Evolutionary conservation across 371 early-diverging fungal genomes (phyloP).

Genomic region (Lichtheimia ramosa): DNA sequence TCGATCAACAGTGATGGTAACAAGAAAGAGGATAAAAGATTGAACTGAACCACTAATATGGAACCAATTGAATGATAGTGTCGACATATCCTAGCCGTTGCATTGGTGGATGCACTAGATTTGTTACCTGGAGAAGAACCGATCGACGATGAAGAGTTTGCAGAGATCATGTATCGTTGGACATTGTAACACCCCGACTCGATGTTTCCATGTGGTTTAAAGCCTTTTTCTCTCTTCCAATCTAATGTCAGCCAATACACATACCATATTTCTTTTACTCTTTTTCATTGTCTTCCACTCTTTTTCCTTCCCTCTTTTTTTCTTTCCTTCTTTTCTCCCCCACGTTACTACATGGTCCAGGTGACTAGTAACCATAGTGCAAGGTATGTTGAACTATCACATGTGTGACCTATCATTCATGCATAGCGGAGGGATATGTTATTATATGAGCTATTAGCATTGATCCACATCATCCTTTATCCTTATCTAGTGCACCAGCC

Average conservation of each 20-base stretch:
- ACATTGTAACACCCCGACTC: neutral
- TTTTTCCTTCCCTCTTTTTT: conserved; percentile 3
- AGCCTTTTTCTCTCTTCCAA: conserved; percentile 3
- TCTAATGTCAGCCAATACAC: conserved; percentile 6
- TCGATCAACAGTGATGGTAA: conserved; percentile 14
- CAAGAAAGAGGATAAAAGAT: neutral
- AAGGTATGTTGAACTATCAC: neutral
- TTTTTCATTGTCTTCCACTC: neutral
- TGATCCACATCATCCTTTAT: no score
- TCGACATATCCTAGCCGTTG: conserved; percentile 22
- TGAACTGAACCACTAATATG: neutral
- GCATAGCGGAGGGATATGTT: neutral
- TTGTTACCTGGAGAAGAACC: neutral
- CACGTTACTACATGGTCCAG: neutral
- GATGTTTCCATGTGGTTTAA: neutral
- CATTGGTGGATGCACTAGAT: conserved; percentile 13
- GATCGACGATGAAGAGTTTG: conserved; percentile 20
- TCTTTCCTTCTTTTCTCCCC: neutral
- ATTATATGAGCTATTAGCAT: no score
- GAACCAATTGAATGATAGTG: conserved; percentile 11
- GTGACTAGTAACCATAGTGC: neutral
- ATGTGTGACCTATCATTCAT: no score
- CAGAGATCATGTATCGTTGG: conserved; percentile 20
- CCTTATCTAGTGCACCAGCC: conserved; percentile 3
- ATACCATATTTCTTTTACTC: neutral